Base-by-base conservation (phyloP, 2,329 filamentous ascomycete genomes). In the Botrytis aclada region DNA sequence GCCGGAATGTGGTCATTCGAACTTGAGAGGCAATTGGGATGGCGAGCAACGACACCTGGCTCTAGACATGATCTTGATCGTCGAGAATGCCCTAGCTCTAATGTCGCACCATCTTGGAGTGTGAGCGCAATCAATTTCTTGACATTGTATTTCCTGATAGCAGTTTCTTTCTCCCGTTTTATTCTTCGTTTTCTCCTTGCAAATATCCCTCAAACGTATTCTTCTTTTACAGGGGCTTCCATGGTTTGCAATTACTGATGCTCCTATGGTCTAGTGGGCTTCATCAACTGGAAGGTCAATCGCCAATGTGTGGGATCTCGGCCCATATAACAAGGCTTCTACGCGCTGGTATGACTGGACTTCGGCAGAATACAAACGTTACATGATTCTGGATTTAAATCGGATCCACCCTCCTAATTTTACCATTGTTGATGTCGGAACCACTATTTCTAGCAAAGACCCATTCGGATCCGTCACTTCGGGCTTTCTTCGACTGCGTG, bases 21-120 rank as follows among this genome's bases (percentile, higher is more conserved):
- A 16, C 63, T 65, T 65, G 63, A 43, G 37, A 47, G 37, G 39
- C 63, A 65, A 41, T 34, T 65, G 22, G 41, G 63, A 20, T 65
- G 63, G 63, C 29, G 16, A 43, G n/a, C 63, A 45, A 43, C 39
- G 18, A 7, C 2, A 18, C 37, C 41, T 5, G 39, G 29, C 8
- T 22, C 37, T 29, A 20, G 3, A 29, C 12, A 20, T n/a, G n/a
- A 32, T 34, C 29, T 43, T 20, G 43, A 65, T 43, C 39, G 43
- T 41, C 63, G 63, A 22, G 63, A 22, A 16, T 34, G n/a, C 16
- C 63, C 63, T 14, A 29, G 22, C 39, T 43, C 34, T n/a, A 43
- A 47, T 8, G 63, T 65, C 4, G 63, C 63, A 20, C 63, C 65
- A n/a, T 69, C 65, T 69, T 54, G 65, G 65, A 69, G 65, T 32